Percentiles rank a stretch among this genome's conserved stretches.
Conservation (phyloP, 805 yeast species). For the Zygoascus tannicola region DNA sequence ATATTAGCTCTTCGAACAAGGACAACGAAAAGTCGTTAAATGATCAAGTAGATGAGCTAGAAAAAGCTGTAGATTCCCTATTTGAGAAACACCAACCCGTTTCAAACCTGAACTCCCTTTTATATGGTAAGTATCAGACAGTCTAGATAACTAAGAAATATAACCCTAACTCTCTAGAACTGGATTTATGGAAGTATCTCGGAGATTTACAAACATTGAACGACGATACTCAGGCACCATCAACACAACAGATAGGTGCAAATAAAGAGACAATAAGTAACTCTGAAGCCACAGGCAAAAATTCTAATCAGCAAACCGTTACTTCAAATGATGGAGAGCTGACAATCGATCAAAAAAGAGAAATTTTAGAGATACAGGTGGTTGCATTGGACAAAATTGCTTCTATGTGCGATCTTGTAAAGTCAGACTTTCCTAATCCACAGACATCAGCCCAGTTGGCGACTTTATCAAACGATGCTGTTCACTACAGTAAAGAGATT, state of each 20-base stretch:
- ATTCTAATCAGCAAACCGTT: background rate
- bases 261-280: background rate
- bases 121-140: constrained; percentile 5
- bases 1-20: background rate
- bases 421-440: background rate
- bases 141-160: background rate
- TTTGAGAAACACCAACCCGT: constrained; percentile 6
- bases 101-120: background rate
- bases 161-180: background rate
- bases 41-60: constrained; percentile 7
- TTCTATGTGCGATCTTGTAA: background rate
- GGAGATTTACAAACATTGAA: background rate
- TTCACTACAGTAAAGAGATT: background rate
- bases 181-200: constrained; percentile 4
- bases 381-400: background rate
- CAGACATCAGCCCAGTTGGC: background rate
- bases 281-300: background rate
- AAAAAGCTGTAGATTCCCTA: constrained; percentile 3
- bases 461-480: background rate
- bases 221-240: background rate
- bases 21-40: background rate
- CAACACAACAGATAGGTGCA: background rate
- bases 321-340: background rate
- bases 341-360: background rate
- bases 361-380: background rate